phyloP scores from a whole-genome alignment of 2,329 filamentous ascomycete species.

The Colletotrichum lupini region DNA sequence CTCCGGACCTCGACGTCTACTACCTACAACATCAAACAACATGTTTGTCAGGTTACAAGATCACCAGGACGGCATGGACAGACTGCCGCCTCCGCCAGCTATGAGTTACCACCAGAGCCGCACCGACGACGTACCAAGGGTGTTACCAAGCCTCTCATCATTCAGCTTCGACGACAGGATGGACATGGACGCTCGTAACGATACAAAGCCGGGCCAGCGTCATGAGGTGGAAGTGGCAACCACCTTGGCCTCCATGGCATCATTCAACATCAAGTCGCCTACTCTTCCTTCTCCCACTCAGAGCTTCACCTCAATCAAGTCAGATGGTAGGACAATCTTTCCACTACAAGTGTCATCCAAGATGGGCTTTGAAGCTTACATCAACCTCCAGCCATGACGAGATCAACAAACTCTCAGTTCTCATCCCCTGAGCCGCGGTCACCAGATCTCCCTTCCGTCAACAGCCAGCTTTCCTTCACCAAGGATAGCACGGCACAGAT shows the following conservation, averaged over 20 bases:
- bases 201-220: slow-evolving; percentile 22
- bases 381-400: slow-evolving; percentile 26
- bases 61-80: slow-evolving; percentile 19
- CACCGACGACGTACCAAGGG: slow-evolving; percentile 20
- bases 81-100: slow-evolving; percentile 22
- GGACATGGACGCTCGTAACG: slow-evolving; percentile 20
- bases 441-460: slow-evolving; percentile 28
- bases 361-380: slow-evolving; percentile 9
- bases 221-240: slow-evolving; percentile 33
- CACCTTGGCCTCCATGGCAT: slow-evolving; percentile 32
- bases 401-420: slow-evolving; percentile 32
- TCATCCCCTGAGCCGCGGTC: slow-evolving; percentile 28
- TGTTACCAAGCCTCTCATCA: slow-evolving; percentile 30
- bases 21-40: neutral
- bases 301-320: slow-evolving; percentile 29
- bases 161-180: slow-evolving; percentile 32
- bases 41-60: slow-evolving; percentile 35
- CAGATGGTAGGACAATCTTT: slow-evolving; percentile 15
- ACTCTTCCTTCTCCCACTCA: slow-evolving; percentile 29
- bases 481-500: slow-evolving; percentile 22
- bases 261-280: slow-evolving; percentile 34
- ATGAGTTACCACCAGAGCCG: slow-evolving; percentile 15
- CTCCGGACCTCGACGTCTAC: neutral
- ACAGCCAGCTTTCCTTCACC: slow-evolving; percentile 17
- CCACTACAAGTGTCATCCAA: no score